Conservation (phyloP, 169 alveolate genomes). For the Babesia bovis region DNA sequence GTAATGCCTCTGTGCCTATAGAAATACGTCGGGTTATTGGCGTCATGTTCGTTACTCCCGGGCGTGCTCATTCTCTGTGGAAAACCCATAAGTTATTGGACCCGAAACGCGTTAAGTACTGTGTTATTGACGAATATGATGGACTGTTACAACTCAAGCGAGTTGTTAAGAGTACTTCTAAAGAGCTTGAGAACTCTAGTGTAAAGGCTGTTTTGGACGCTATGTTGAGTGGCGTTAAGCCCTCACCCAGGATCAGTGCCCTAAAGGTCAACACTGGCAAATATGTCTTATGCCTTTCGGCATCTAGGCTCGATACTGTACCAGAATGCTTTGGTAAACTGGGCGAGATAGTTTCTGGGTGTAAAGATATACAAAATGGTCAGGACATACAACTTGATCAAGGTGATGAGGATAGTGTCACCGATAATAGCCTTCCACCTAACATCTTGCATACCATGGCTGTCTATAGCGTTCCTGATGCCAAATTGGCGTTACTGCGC, state of each 20-base stretch:
- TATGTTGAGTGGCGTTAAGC: constrained; percentile 2
- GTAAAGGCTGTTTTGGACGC: constrained; percentile 21
- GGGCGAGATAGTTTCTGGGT: not conserved
- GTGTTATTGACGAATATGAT: constrained; percentile 57
- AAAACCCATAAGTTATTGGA: constrained; percentile 26
- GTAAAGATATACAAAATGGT: not conserved
- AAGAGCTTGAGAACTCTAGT: constrained; percentile 14
- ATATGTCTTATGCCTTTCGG: constrained; percentile 49
- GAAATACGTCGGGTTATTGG: constrained; percentile 36
- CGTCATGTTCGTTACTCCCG: constrained; percentile 41
- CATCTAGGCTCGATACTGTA: constrained; percentile 25
- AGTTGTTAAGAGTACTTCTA: not conserved
- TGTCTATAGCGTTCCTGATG: constrained; percentile 42
- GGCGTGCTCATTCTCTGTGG: constrained; percentile 39
- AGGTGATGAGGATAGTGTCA: not conserved
- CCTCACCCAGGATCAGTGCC: not conserved
- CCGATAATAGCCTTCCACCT: constrained; percentile 8
- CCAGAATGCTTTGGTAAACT: constrained; percentile 28
- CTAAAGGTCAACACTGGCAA: constrained; percentile 15
- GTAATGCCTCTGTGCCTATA: not conserved
- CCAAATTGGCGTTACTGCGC: constrained; percentile 37
- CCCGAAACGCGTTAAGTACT: constrained; percentile 28
- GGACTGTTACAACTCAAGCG: constrained; percentile 30
- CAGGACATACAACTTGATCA: not conserved
- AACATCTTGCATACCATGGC: constrained; percentile 59